Evolutionary conservation across 805 yeast genomes (phyloP).

Genomic region (Yarrowia keelungensis): DNA sequence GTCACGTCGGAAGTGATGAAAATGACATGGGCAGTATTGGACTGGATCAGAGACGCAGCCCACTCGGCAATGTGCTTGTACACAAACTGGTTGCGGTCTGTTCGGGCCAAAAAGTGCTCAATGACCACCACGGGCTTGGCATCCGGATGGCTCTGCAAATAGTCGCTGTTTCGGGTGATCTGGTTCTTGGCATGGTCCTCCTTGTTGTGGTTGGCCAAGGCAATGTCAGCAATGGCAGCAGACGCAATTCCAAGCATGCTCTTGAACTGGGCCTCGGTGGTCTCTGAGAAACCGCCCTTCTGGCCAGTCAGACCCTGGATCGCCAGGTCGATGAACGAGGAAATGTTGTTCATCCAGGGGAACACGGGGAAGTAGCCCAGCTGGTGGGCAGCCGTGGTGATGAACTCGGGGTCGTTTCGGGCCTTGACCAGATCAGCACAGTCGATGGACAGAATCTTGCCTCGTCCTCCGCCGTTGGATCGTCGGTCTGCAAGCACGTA

Average conservation of each 20-base stretch:
- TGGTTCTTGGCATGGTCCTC: slow-evolving; percentile 26
- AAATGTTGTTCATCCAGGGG: slow-evolving; percentile 85
- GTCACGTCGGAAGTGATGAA: slow-evolving; percentile 87
- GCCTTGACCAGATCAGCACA: slow-evolving; percentile 79
- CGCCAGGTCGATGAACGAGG: slow-evolving; percentile 80
- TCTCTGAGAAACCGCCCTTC: slow-evolving; percentile 85
- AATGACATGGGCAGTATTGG: slow-evolving; percentile 88
- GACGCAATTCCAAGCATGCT: slow-evolving; percentile 76
- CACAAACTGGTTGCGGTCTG: slow-evolving; percentile 65
- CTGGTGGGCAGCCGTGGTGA: slow-evolving; percentile 72
- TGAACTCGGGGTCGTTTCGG: slow-evolving; percentile 72
- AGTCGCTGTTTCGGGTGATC: slow-evolving; percentile 53
- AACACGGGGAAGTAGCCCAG: slow-evolving; percentile 93
- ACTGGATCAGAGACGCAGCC: slow-evolving; percentile 78
- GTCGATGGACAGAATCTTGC: slow-evolving; percentile 67
- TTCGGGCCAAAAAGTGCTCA: slow-evolving; percentile 69
- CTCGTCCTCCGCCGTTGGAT: slow-evolving; percentile 48
- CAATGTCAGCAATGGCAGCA: slow-evolving; percentile 75
- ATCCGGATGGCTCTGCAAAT: slow-evolving; percentile 82
- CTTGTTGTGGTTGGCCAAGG: slow-evolving; percentile 45
- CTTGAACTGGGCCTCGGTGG: slow-evolving; percentile 80
- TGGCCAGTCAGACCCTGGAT: slow-evolving; percentile 93
- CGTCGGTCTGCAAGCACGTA: slow-evolving; percentile 65
- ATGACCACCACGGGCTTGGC: slow-evolving; percentile 85
- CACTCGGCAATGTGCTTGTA: slow-evolving; percentile 83